Evolutionary conservation across 257 asterid species (phyloP).

Genomic region (Apocynum venetum): DNA sequence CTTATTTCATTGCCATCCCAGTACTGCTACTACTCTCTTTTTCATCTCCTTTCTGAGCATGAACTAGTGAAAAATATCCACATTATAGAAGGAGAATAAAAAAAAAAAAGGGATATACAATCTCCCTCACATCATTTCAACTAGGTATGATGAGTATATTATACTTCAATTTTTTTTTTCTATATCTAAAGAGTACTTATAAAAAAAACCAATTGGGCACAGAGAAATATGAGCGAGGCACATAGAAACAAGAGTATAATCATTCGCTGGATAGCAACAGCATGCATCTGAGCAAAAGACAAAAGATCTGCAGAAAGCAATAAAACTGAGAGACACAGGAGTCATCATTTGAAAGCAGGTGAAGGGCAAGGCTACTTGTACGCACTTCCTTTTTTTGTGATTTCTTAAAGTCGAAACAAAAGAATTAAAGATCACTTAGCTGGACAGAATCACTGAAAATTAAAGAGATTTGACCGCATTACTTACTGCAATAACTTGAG

Average conservation of each 20-base stretch:
- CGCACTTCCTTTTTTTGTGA: slow-evolving; percentile 7
- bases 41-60: too few relatives aligned
- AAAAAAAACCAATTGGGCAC: too few relatives aligned
- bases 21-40: too few relatives aligned
- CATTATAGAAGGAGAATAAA: too few relatives aligned
- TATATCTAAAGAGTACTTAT: too few relatives aligned
- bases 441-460: neutral
- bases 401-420: neutral
- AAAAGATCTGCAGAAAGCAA: slow-evolving; percentile 2
- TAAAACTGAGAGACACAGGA: neutral
- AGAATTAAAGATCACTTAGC: neutral
- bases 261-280: neutral
- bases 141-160: too few relatives aligned
- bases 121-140: too few relatives aligned
- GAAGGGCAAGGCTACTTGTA: neutral
- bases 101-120: too few relatives aligned
- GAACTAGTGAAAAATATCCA: too few relatives aligned
- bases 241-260: slow-evolving; percentile 1
- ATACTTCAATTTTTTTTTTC: too few relatives aligned
- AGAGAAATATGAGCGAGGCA: neutral
- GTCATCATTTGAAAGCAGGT: slow-evolving; percentile 16
- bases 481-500: neutral
- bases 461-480: slow-evolving; percentile 7
- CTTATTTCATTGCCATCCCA: too few relatives aligned
- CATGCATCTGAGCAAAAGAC: neutral